These are phyloP conservation scores for Wickerhamomyces hampshirensis DNA, from an alignment of 805 yeast genomes.

Conservation along the genomic window DNA sequence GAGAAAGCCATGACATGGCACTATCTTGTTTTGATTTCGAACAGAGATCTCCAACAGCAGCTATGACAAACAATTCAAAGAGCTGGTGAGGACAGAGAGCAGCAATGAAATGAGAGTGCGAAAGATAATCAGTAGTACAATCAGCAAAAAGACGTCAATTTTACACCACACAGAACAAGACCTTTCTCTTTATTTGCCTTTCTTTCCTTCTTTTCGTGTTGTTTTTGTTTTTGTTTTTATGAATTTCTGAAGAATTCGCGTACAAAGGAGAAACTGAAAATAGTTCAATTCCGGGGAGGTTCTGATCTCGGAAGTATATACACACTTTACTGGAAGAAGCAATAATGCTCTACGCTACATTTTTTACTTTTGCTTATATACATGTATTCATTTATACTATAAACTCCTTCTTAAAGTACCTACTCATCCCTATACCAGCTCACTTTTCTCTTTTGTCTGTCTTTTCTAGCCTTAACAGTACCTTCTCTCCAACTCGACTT, in stretches of 20 bases:
- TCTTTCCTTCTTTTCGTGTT: neutral
- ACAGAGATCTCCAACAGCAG: too few species aligned
- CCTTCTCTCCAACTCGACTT: constrained; percentile 45
- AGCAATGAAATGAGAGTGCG: neutral
- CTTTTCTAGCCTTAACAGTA: constrained; percentile 46
- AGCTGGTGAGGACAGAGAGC: neutral
- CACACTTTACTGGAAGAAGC: too few species aligned
- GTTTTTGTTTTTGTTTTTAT: neutral
- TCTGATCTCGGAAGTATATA: neutral
- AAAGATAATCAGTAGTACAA: neutral
- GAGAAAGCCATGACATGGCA: constrained; percentile 24
- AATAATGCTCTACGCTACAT: too few species aligned
- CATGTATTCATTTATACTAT: too few species aligned
- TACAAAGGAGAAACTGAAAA: neutral
- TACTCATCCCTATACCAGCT: constrained; percentile 51
- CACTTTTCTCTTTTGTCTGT: constrained; percentile 52
- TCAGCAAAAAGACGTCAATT: too few species aligned
- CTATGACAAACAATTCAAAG: too few species aligned
- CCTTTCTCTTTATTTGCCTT: neutral
- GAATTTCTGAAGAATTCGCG: neutral
- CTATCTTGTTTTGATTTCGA: neutral
- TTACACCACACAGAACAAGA: too few species aligned
- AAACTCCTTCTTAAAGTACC: too few species aligned
- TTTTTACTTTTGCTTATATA: too few species aligned
- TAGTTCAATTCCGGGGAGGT: neutral